Percentiles rank a stretch among this genome's conserved stretches.
Evolutionary conservation across 768 basidiomycete genomes (phyloP).

Genomic region (Scleroderma bovista): DNA sequence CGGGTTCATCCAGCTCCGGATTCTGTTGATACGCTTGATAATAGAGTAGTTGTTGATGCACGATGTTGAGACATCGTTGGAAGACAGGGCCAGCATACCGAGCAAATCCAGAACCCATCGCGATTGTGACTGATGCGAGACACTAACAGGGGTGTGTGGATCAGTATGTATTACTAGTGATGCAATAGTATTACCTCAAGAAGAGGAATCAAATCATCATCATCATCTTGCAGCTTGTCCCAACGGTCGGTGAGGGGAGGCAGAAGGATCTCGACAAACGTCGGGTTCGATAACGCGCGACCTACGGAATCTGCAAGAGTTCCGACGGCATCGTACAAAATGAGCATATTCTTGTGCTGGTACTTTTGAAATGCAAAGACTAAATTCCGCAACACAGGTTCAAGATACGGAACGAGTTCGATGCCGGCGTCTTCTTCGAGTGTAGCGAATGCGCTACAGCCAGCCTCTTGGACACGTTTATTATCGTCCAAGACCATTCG

Average conservation of each 20-base stretch:
- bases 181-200: conserved; percentile 69
- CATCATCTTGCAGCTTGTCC: conserved; percentile 86
- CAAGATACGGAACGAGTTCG: conserved; percentile 88
- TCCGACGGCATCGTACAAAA: conserved; percentile 97
- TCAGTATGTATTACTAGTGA: background rate
- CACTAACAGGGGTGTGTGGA: conserved; percentile 50
- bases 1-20: conserved; percentile 89
- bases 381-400: conserved; percentile 90
- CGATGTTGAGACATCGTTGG: conserved; percentile 83
- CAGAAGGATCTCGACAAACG: conserved; percentile 93
- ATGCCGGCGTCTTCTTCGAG: conserved; percentile 95
- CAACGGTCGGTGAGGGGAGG: conserved; percentile 88
- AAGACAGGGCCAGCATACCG: conserved; percentile 90
- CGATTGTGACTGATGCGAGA: conserved; percentile 94
- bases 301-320: conserved; percentile 97
- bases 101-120: conserved; percentile 84
- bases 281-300: conserved; percentile 73
- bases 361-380: conserved; percentile 97
- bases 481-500: conserved; percentile 98
- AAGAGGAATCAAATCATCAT: conserved; percentile 89
- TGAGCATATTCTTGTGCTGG: conserved; percentile 99
- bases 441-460: conserved; percentile 97
- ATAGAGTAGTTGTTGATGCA: conserved; percentile 74
- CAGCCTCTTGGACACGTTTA: conserved; percentile 98
- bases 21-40: conserved; percentile 88